Conservation (phyloP, 148 eudicot genomes). For the Tetragonia tetragonoides region DNA sequence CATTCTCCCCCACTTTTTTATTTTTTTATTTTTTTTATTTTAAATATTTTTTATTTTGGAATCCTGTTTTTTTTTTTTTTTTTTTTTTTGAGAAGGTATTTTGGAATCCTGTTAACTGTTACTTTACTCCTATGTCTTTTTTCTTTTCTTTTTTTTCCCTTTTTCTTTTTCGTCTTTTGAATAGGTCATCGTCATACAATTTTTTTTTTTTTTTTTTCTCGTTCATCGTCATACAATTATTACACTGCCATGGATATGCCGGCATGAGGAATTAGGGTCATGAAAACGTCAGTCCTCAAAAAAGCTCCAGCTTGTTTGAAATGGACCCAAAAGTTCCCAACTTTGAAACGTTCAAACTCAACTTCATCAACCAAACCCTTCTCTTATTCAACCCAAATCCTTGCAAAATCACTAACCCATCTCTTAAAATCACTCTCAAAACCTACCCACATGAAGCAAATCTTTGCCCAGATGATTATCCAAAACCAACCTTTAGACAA, state of each 20-base stretch:
- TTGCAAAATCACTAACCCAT: conserved; percentile 4
- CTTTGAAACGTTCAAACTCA: conserved; percentile 14
- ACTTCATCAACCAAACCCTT: conserved; percentile 5
- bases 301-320: neutral
- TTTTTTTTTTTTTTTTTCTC: too few relatives aligned
- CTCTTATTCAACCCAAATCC: conserved; percentile 7
- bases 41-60: too few relatives aligned
- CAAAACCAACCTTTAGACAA: conserved; percentile 20
- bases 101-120: too few relatives aligned
- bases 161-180: too few relatives aligned
- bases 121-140: too few relatives aligned
- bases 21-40: too few relatives aligned
- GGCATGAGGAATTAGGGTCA: conserved; percentile 3
- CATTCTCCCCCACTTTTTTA: too few relatives aligned
- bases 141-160: too few relatives aligned
- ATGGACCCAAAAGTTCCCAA: neutral
- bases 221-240: too few relatives aligned
- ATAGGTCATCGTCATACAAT: too few relatives aligned
- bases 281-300: conserved; percentile 2
- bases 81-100: too few relatives aligned
- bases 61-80: too few relatives aligned
- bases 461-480: conserved; percentile 23
- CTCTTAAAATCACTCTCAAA: conserved; percentile 21
- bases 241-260: neutral
- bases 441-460: conserved; percentile 24